phyloP scores from a whole-genome alignment of 805 yeast species.

The Myxozyma geophila region DNA sequence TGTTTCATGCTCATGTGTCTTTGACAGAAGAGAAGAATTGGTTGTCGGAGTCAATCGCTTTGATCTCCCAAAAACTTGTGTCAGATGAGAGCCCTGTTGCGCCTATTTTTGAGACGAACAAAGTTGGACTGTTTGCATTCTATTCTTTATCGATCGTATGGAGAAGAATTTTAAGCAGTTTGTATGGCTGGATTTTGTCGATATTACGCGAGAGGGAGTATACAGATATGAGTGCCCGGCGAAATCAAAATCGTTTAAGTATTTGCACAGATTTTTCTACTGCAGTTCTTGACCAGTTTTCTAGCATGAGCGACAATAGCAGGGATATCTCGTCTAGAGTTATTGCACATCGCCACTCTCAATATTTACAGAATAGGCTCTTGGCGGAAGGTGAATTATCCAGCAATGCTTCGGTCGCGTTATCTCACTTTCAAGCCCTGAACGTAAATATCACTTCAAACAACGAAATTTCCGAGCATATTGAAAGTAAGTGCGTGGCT shows the following conservation, averaged over 20 bases:
- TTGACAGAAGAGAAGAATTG: background rate
- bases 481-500: conserved; percentile 24
- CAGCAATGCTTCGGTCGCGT: background rate
- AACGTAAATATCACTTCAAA: background rate
- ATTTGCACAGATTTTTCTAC: background rate
- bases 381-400: background rate
- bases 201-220: background rate
- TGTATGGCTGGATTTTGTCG: conserved; percentile 1
- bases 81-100: background rate
- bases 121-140: background rate
- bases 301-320: background rate
- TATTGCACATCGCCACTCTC: background rate
- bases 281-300: too few relatives aligned
- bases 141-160: background rate
- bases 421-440: background rate
- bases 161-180: conserved; percentile 10
- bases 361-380: background rate
- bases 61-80: conserved; percentile 4
- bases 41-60: conserved; percentile 7
- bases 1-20: background rate
- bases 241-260: background rate
- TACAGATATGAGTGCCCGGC: background rate
- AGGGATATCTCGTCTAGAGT: background rate
- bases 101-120: background rate
- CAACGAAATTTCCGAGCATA: background rate